A percentile compares a stretch with the other conserved stretches of the same genome.
Conservation (phyloP, 345 rosid species). For the Nasturtium officinale region DNA sequence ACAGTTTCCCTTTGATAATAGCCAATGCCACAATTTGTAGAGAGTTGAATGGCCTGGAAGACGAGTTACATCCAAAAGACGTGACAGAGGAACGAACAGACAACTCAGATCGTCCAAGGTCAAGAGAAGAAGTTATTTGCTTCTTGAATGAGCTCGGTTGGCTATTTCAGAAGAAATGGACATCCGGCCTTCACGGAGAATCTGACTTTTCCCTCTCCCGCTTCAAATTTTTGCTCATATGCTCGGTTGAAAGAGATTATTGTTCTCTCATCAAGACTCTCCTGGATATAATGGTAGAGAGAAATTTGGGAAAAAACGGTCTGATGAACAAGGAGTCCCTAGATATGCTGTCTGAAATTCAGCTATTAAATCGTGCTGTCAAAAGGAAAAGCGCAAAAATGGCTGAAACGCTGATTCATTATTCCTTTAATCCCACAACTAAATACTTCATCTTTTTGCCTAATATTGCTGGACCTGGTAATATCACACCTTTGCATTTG, state of each 20-base stretch:
- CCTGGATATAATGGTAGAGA: conserved; percentile 66
- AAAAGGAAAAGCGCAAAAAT: conserved; percentile 66
- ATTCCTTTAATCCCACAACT: conserved; percentile 30
- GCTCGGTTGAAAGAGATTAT: conserved; percentile 75
- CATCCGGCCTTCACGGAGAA: conserved; percentile 27
- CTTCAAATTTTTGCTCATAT: conserved; percentile 68
- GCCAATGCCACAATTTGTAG: conserved; percentile 74
- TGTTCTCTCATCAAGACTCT: conserved; percentile 59
- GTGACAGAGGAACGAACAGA: conserved; percentile 49
- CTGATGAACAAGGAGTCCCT: conserved; percentile 47
- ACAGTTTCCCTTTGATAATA: conserved; percentile 76
- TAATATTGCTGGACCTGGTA: conserved; percentile 63
- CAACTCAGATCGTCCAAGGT: conserved; percentile 50
- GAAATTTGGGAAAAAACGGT: conserved; percentile 46
- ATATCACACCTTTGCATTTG: conserved; percentile 77
- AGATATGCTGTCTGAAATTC: conserved; percentile 66
- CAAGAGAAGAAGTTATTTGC: conserved; percentile 70
- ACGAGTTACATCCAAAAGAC: conserved; percentile 53
- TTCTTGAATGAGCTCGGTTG: conserved; percentile 90
- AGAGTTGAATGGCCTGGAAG: conserved; percentile 75
- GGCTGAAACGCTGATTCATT: conserved; percentile 65
- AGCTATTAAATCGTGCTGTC: conserved; percentile 72
- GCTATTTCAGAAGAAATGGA: conserved; percentile 68
- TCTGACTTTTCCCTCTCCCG: conserved; percentile 59
- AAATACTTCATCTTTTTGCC: conserved; percentile 63